Evolutionary conservation across 345 rosid species (phyloP).

Genomic region (Citrus sp.): DNA sequence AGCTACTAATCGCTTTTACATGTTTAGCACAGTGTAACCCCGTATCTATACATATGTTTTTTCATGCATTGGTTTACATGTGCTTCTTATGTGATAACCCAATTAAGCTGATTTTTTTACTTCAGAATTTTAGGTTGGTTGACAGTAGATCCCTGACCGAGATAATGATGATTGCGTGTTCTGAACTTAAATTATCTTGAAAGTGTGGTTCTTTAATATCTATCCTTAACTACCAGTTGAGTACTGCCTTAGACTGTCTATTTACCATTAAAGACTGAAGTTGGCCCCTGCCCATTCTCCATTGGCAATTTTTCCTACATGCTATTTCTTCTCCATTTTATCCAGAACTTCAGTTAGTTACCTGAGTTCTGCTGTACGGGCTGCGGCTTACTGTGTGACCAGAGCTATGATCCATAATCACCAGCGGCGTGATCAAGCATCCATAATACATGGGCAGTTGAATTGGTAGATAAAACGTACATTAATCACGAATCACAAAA

Average conservation of each 20-base stretch:
- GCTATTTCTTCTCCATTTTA: not conserved
- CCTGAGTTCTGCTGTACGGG: not conserved
- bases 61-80: not conserved
- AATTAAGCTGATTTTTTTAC: not conserved
- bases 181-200: not conserved
- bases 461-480: conserved; percentile 5
- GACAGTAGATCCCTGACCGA: not conserved
- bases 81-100: not conserved
- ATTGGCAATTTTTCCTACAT: not conserved
- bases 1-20: not conserved
- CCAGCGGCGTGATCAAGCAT: not conserved
- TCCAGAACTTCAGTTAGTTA: not conserved
- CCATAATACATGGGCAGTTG: not conserved
- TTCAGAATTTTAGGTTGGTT: not conserved
- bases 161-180: not conserved
- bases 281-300: not conserved
- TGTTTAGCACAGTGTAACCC: not conserved
- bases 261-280: not conserved
- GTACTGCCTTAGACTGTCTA: not conserved
- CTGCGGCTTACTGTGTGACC: not conserved
- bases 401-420: not conserved
- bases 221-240: not conserved
- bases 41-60: not conserved
- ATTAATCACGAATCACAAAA: not conserved
- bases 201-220: not conserved